These are phyloP conservation scores for Periconia digitata DNA, from an alignment of 2,329 filamentous ascomycete species.

Conservation along the genomic window DNA sequence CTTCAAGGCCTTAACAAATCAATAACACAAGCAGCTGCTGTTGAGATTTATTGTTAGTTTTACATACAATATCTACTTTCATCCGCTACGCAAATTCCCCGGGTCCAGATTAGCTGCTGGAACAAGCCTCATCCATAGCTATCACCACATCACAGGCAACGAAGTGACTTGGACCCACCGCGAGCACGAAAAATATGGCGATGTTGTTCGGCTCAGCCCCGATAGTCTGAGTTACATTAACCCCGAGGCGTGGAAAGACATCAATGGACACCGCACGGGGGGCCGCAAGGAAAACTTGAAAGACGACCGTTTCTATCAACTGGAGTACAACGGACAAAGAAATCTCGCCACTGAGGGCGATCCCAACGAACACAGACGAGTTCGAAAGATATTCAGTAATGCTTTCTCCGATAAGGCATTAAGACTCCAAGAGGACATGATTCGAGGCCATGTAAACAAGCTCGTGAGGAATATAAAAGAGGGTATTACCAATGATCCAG, in stretches of 20 bases:
- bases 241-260: background rate
- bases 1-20: background rate
- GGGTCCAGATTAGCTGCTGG: background rate
- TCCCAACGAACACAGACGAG: background rate
- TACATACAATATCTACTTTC: background rate
- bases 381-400: slow-evolving; percentile 41
- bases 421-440: slow-evolving; percentile 43
- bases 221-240: background rate
- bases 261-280: background rate
- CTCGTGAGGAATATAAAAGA: slow-evolving; percentile 42
- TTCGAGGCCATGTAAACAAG: slow-evolving; percentile 45
- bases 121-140: slow-evolving; percentile 33
- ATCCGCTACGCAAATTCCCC: background rate
- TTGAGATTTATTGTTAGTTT: background rate
- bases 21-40: background rate
- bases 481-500: slow-evolving; percentile 27
- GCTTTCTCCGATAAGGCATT: slow-evolving; percentile 48
- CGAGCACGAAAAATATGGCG: background rate
- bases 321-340: background rate
- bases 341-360: background rate
- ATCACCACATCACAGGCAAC: slow-evolving; percentile 37
- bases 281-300: background rate
- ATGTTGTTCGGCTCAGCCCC: background rate
- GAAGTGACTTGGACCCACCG: background rate
- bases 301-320: background rate